A percentile compares a stretch with the other conserved stretches of the same genome.
phyloP scores from a whole-genome alignment of 192 early-diverging fungal genomes.

The Podila epigama region DNA sequence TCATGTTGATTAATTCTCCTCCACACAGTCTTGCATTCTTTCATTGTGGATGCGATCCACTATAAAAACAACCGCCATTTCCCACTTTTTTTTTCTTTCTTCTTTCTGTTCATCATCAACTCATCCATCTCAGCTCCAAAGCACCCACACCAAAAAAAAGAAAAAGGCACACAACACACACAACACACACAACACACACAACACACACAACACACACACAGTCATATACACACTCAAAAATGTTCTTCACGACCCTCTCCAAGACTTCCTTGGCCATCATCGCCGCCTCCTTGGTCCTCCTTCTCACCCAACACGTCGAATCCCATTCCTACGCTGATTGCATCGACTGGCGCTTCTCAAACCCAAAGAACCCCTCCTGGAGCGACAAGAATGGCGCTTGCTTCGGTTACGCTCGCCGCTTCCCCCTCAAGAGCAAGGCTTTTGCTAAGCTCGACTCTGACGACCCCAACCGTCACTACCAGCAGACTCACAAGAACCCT shows the following conservation, averaged over 20 bases:
- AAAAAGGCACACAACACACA: not conserved
- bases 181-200: not conserved
- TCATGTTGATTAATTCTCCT: no score
- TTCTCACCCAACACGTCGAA: conserved; percentile 21
- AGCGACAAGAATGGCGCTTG: conserved; percentile 36
- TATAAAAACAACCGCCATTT: not conserved
- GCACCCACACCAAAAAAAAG: not conserved
- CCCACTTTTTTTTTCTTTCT: not conserved
- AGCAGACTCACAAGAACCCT: conserved; percentile 38
- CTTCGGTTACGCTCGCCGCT: conserved; percentile 40
- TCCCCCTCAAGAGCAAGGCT: conserved; percentile 34
- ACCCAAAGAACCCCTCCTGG: conserved; percentile 33
- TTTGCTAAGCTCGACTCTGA: conserved; percentile 43
- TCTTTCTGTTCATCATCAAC: conserved; percentile 5
- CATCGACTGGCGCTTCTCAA: conserved; percentile 44
- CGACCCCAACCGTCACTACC: conserved; percentile 50
- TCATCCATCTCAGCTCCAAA: not conserved
- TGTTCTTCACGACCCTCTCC: conserved; percentile 24
- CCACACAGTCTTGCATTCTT: not conserved
- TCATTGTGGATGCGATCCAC: not conserved
- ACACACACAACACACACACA: not conserved
- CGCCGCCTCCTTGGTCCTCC: conserved; percentile 34
- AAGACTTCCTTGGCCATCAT: conserved; percentile 33
- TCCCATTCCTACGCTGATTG: conserved; percentile 42
- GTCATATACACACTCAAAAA: not conserved